Evolutionary conservation across 495 filamentous ascomycete genomes (phyloP), one percentile per base, ranked within the genome.

Genomic region (Penicillium cataractarum): DNA sequence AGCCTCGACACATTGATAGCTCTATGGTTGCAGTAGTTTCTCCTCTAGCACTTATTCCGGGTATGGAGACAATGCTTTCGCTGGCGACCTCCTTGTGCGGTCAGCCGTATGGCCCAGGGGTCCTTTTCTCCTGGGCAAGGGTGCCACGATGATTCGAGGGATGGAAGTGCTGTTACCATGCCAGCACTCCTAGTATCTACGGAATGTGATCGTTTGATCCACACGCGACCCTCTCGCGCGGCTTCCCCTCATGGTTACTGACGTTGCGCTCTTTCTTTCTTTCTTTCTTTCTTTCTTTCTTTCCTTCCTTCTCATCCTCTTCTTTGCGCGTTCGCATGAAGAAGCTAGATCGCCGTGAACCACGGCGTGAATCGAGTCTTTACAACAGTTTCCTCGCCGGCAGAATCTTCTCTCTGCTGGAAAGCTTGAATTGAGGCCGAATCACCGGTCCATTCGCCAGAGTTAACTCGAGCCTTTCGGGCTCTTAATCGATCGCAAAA

Each of bases 131-230:
- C 54, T 44, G 32, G 40, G 24, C 22, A 8, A 65, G 58, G 68
- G 35, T 15, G 49, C 27, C 44, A 52, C 26, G 49, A 33, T 63
- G 62, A 58, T 48, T 54, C 57, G 56, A 64, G 61, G 58, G 63
- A 59, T 61, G 31, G n/a, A 64, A 50, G 58, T 61, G 63, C 58
- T 71, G 69, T 71, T 69, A 71, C 66, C 69, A 71, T 71, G 58
- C 69, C 69, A 66, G 61, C 57, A 63, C 65, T 64, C 57, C 62
- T 65, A 26, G 57, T 42, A 48, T 48, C 48, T 31, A 44, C 63
- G 69, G 69, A 71, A 71, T 71, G 69, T 65, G 58, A 40, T 35
- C 32, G 2, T 42, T 31, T 10, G 40, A 63, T 63, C 62, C 68
- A 68, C 62, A 22, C 52, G 32, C 32, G 33, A 21, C 48, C 57